A percentile compares a stretch with the other conserved stretches of the same genome.
Evolutionary conservation across 768 basidiomycete genomes (phyloP).

Genomic region (Mycena filopes): DNA sequence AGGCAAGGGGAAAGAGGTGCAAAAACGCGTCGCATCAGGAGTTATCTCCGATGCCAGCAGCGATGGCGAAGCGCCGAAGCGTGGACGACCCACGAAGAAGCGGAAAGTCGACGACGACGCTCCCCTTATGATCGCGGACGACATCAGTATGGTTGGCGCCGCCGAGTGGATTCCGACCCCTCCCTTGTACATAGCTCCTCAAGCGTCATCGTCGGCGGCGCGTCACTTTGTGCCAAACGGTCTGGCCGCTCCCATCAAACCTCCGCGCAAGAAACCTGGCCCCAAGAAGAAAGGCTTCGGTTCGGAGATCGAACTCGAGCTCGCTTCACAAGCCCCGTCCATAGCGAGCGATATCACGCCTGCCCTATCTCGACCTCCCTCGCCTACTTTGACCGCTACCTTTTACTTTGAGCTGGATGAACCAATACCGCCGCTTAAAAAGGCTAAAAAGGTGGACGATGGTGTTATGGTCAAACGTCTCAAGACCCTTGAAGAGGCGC

Average conservation of each 20-base stretch:
- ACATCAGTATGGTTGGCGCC: conserved; percentile 38
- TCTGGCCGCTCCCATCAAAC: conserved; percentile 60
- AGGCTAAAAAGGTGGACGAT: conserved; percentile 83
- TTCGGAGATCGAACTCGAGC: conserved; percentile 61
- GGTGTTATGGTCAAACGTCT: conserved; percentile 77
- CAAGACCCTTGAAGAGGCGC: conserved; percentile 82
- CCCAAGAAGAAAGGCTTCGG: conserved; percentile 68
- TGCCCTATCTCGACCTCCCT: conserved; percentile 73
- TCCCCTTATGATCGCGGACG: conserved; percentile 26
- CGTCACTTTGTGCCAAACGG: conserved; percentile 53
- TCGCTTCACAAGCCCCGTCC: conserved; percentile 64
- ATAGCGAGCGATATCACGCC: conserved; percentile 79
- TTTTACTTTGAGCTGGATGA: conserved; percentile 78
- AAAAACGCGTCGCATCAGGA: conserved; percentile 61
- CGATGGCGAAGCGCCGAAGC: conserved; percentile 59
- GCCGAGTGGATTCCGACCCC: conserved; percentile 50
- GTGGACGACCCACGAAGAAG: conserved; percentile 66
- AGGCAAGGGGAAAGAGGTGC: conserved; percentile 57
- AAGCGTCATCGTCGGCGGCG: conserved; percentile 67
- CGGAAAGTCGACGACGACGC: conserved; percentile 62
- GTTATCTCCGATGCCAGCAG: conserved; percentile 68
- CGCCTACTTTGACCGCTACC: conserved; percentile 69
- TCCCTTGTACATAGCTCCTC: conserved; percentile 45
- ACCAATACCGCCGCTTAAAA: conserved; percentile 73
- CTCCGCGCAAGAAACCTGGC: conserved; percentile 63